Evolutionary conservation across 345 rosid species (phyloP), one percentile per base, ranked within the genome.

Genomic region (Lagerstroemia speciosa): DNA sequence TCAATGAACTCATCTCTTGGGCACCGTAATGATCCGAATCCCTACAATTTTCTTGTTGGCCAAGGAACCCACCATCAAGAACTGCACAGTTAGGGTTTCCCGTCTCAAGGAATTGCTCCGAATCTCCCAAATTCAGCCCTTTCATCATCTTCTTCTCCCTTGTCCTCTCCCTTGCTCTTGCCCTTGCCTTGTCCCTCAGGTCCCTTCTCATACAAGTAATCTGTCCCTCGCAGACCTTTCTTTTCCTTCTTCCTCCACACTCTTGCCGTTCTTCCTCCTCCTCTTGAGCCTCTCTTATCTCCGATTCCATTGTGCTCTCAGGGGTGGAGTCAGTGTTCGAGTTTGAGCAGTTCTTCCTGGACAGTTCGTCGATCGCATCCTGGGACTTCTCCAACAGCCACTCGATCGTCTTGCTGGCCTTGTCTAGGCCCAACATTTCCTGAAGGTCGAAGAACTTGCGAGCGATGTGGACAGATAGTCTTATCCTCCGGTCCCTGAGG

Each of bases 331-430:
- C 63, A 33, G 29, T 30, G 34, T 58, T 58, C 20, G 29, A 14
- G 17, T 27, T 19, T 29, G 63, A 58, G 63, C 29, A 29, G 11
- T 65, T 34, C 16, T 57, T 65, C 61, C 60, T 65, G 0, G 74
- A 74, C 8, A 91, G 78, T 58, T 84, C 84, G 62, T 70, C 76
- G 73, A 89, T 92, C 48, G 86, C 92, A 0, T 79, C 33, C 66
- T 77, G 81, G 2, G 98, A 80, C 68, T 87, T 88, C 31, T 63
- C 38, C 24, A 92, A 86, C 19, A 92, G 65, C 98, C 98, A 92
- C 32, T 89, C 89, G 2, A 92, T 89, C 11, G 96, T 89, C 67
- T 86, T 86, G 68, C 96, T 92, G 7, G 92, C 91, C 77, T 89
- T 89, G 61, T 92, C 96, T 27, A 75, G 86, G 62, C 92, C 84